These are phyloP conservation scores for Peronospora belbahrii DNA, from an alignment of 352 stramenopile genomes.

Conservation along the genomic window DNA sequence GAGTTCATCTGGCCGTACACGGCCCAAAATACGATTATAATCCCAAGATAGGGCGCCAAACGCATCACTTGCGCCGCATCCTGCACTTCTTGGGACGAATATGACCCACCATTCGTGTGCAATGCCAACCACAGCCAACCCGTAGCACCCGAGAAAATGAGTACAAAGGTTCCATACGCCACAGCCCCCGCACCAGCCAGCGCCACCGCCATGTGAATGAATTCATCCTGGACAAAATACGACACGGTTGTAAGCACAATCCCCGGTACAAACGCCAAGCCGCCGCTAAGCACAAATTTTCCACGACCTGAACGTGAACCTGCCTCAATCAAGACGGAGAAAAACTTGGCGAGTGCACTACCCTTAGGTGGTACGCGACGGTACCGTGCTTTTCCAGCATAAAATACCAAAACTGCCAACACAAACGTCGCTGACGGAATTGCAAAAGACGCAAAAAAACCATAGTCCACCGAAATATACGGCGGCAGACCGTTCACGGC, in stretches of 20 bases:
- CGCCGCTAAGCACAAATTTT: conserved; percentile 69
- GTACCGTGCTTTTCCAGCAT: conserved; percentile 52
- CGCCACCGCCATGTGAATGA: conserved; percentile 52
- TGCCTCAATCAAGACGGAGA: conserved; percentile 57
- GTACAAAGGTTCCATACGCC: conserved; percentile 60
- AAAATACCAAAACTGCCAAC: conserved; percentile 77
- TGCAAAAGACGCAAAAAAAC: conserved; percentile 85
- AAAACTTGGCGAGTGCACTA: conserved; percentile 66
- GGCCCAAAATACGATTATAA: conserved; percentile 83
- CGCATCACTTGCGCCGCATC: conserved; percentile 73
- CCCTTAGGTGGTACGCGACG: conserved; percentile 64
- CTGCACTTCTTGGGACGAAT: conserved; percentile 48
- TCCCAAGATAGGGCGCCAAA: conserved; percentile 70
- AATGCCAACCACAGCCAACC: conserved; percentile 51
- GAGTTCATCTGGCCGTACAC: conserved; percentile 80
- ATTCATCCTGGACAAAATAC: conserved; percentile 64
- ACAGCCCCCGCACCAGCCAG: conserved; percentile 43
- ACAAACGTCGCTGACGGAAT: conserved; percentile 80
- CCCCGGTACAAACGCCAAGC: conserved; percentile 55
- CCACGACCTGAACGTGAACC: conserved; percentile 43
- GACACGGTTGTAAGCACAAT: conserved; percentile 74
- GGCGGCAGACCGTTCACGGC: conserved; percentile 84
- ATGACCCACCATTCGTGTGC: conserved; percentile 45
- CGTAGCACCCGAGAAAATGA: conserved; percentile 58
- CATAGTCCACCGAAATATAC: conserved; percentile 72